A percentile compares a stretch with the other conserved stretches of the same genome.
Evolutionary conservation across 2,329 filamentous ascomycete genomes (phyloP).

Genomic region (Rutstroemia sp.): DNA sequence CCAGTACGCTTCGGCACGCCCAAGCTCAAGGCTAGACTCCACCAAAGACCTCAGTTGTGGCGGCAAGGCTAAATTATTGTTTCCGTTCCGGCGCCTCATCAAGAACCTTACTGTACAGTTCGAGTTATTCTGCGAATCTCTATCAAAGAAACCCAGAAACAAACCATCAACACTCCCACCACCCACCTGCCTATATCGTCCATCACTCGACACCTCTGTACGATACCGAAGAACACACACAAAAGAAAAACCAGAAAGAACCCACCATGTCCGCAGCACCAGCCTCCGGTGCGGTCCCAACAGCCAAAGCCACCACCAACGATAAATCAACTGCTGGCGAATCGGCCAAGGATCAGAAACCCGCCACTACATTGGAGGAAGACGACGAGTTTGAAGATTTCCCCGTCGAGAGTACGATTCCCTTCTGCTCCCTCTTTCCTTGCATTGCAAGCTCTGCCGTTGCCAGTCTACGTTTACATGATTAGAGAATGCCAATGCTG

Average conservation of each 20-base stretch:
- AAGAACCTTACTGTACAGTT: no score
- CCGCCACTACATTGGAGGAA: conserved; percentile 69
- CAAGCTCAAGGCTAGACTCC: no score
- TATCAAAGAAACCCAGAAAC: not conserved
- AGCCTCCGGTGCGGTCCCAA: conserved; percentile 21
- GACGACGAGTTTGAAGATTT: conserved; percentile 99
- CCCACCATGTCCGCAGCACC: conserved; percentile 27
- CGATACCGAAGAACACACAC: not conserved
- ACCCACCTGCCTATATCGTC: not conserved
- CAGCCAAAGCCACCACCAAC: conserved; percentile 17
- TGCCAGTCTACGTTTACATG: not conserved
- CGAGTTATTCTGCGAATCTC: no score
- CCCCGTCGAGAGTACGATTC: conserved; percentile 74
- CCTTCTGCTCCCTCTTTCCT: not conserved
- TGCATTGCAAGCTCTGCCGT: not conserved
- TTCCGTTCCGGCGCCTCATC: no score
- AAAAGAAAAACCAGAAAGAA: not conserved
- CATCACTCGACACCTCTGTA: not conserved
- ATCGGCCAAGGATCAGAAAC: conserved; percentile 33
- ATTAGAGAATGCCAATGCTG: conserved; percentile 6
- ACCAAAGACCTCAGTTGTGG: no score
- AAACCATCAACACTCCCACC: not conserved
- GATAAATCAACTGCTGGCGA: conserved; percentile 24
- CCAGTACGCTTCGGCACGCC: no score
- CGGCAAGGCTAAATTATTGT: no score